Evolutionary conservation across 73 alveolate genomes (phyloP).

Genomic region (Paramecium bursaria): DNA sequence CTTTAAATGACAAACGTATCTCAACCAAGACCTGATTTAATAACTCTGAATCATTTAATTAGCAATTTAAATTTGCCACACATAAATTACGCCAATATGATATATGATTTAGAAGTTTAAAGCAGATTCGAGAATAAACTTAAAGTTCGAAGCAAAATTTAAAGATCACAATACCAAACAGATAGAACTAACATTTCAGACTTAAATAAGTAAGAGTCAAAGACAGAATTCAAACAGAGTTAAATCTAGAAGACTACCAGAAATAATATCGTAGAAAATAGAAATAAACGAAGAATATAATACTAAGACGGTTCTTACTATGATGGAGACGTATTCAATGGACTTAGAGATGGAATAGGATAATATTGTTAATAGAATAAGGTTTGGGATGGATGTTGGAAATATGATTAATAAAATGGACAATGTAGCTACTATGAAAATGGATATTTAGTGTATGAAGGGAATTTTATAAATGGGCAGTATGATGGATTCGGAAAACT

Average conservation of each 20-base stretch:
- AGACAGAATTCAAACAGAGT: neutral
- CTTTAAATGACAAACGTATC: neutral
- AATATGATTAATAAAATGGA: conserved; percentile 49
- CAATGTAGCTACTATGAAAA: neutral
- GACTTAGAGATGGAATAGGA: conserved; percentile 48
- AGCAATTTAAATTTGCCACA: conserved; percentile 2
- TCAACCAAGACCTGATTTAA: conserved; percentile 42
- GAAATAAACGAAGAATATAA: conserved; percentile 47
- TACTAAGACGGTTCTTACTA: conserved; percentile 13
- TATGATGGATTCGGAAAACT: conserved; percentile 37
- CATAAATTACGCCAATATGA: neutral
- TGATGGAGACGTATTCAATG: conserved; percentile 36
- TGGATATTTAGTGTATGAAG: conserved; percentile 25
- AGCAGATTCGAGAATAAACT: conserved; percentile 35
- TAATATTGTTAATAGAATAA: conserved; percentile 8
- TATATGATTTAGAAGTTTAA: conserved; percentile 34
- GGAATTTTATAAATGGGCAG: conserved; percentile 2
- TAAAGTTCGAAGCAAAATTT: too few species aligned
- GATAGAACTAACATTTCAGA: too few species aligned
- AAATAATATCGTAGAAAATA: conserved; percentile 36
- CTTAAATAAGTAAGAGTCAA: too few species aligned
- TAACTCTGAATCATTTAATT: neutral
- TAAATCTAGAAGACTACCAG: conserved; percentile 1
- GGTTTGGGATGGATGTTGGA: conserved; percentile 55
- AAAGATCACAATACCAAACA: too few species aligned